phyloP scores from a whole-genome alignment of 2,329 filamentous ascomycete genomes.

The Hypoxylon sp. region DNA sequence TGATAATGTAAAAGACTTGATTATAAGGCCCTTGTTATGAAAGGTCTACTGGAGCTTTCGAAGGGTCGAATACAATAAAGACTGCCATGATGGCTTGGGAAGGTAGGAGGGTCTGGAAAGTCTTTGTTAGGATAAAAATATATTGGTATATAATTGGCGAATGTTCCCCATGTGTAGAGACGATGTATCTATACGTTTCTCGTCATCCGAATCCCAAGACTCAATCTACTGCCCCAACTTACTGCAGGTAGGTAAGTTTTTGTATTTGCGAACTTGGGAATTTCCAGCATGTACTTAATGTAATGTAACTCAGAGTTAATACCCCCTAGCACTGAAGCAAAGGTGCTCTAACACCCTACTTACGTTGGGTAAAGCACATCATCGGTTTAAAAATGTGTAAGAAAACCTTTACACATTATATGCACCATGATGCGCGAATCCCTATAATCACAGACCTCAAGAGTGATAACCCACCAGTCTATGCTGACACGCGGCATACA shows the following conservation, averaged over 20 bases:
- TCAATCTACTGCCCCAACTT: too few species aligned
- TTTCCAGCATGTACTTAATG: too few species aligned
- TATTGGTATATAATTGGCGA: background rate
- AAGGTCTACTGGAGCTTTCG: background rate
- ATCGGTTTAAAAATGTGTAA: constrained; percentile 46
- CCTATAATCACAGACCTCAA: constrained; percentile 44
- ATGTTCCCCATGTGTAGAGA: background rate
- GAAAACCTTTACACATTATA: constrained; percentile 43
- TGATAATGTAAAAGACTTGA: background rate
- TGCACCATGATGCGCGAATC: constrained; percentile 51
- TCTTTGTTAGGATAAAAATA: background rate
- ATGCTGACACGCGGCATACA: constrained; percentile 46
- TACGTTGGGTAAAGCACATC: too few species aligned
- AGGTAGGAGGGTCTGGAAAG: background rate
- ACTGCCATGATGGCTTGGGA: background rate
- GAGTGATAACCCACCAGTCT: constrained; percentile 10
- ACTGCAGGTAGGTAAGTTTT: too few species aligned
- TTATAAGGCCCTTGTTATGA: background rate
- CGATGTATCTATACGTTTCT: too few species aligned
- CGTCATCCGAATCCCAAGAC: too few species aligned
- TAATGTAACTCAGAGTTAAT: too few species aligned
- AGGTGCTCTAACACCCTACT: too few species aligned
- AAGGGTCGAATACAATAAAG: background rate
- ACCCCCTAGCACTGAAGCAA: too few species aligned
- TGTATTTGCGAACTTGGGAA: too few species aligned